Percentiles rank a stretch among this genome's conserved stretches.
Conservation (phyloP, 305 asterid species). For the Fraxinus xanthoxyloides region DNA sequence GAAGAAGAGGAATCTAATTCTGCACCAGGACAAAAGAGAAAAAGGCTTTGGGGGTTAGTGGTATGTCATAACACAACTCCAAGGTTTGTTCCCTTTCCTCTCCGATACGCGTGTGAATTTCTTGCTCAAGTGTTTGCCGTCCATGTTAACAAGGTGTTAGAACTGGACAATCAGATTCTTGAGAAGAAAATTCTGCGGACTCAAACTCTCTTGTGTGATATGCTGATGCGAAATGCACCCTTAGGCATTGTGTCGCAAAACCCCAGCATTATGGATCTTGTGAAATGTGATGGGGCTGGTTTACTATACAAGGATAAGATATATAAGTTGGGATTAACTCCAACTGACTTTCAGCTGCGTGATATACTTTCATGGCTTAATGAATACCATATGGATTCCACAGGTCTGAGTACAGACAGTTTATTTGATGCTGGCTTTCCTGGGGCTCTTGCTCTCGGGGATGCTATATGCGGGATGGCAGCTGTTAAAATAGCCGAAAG, state of each 20-base stretch:
- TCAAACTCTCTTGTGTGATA: conserved; percentile 87
- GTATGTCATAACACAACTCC: conserved; percentile 90
- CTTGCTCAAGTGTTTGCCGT: conserved; percentile 87
- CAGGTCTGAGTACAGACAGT: conserved; percentile 89
- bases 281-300: conserved; percentile 85
- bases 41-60: conserved; percentile 87
- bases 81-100: conserved; percentile 91
- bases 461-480: conserved; percentile 88
- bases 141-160: conserved; percentile 86
- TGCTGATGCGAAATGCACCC: conserved; percentile 83
- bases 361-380: conserved; percentile 84
- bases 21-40: conserved; percentile 52
- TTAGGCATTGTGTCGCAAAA: conserved; percentile 81
- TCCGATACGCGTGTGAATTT: conserved; percentile 91
- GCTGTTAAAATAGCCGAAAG: conserved; percentile 70
- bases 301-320: conserved; percentile 54
- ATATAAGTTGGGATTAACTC: conserved; percentile 59
- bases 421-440: conserved; percentile 81
- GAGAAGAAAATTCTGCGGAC: conserved; percentile 90
- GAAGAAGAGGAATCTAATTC: conserved; percentile 62
- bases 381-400: conserved; percentile 75
- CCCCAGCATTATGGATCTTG: conserved; percentile 89
- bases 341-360: conserved; percentile 60
- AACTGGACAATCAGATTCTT: conserved; percentile 65
- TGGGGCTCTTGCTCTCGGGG: conserved; percentile 81